Conservation (phyloP, 2,329 filamentous ascomycete species). For the Dissoconium aciculare region DNA sequence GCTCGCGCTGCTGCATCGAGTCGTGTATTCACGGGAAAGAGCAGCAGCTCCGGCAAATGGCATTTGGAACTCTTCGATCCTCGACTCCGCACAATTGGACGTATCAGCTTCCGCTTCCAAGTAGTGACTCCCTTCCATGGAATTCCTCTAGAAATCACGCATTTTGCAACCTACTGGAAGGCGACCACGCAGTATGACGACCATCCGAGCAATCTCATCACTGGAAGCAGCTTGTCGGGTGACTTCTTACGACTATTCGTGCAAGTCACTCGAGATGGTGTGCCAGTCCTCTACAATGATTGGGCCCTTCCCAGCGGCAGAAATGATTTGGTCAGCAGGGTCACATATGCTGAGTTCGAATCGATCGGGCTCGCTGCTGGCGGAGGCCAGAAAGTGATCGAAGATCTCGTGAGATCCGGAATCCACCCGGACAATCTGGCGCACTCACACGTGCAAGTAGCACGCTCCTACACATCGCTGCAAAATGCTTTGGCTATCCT, state of each 20-base stretch:
- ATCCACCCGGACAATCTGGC: constrained; percentile 34
- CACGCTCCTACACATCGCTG: constrained; percentile 59
- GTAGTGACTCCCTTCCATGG: constrained; percentile 94
- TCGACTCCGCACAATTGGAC: constrained; percentile 75
- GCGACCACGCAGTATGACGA: constrained; percentile 86
- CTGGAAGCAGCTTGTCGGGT: constrained; percentile 87
- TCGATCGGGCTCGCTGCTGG: constrained; percentile 26
- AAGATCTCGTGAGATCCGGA: constrained; percentile 17
- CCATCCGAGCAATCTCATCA: constrained; percentile 74
- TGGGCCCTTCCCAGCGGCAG: constrained; percentile 46
- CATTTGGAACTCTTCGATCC: constrained; percentile 87
- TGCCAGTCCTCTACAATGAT: constrained; percentile 74
- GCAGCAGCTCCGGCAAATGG: constrained; percentile 63
- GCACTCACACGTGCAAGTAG: constrained; percentile 56
- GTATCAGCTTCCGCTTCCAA: constrained; percentile 86
- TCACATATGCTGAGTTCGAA: constrained; percentile 60
- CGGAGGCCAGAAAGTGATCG: constrained; percentile 15
- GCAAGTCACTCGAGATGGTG: constrained; percentile 74
- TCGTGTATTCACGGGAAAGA: constrained; percentile 62
- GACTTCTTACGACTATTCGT: constrained; percentile 87
- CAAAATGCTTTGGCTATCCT: constrained; percentile 60
- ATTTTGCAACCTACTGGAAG: constrained; percentile 99
- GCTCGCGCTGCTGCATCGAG: constrained; percentile 88
- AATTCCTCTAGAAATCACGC: constrained; percentile 84
- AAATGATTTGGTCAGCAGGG: constrained; percentile 64